Evolutionary conservation across 352 stramenopile species (phyloP), one percentile per base, ranked within the genome.

Genomic region (Globisporangium barbulae): DNA sequence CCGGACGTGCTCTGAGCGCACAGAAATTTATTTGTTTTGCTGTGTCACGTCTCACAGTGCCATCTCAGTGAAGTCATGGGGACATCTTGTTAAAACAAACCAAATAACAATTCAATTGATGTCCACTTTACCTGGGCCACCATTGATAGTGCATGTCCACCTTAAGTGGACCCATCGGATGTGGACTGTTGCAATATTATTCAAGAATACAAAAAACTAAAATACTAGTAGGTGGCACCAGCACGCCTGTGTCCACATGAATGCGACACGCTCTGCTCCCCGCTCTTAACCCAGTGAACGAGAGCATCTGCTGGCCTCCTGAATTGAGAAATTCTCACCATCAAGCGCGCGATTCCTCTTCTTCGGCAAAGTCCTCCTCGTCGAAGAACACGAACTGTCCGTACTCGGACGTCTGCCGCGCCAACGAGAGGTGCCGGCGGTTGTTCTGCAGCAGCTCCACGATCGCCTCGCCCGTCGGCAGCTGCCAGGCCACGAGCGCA

Each of bases 381-480:
- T 91, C 82, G 44, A 91, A 86, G 68, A 78, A 83, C 10, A 91
- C 78, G 61, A 89, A 91, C 65, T 89, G 79, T 5, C 82, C 82
- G 69, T 91, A 89, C 67, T 89, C 80, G 47, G 82, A 89, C 42
- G 79, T 59, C 69, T 91, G 79, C 15, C 79, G 74, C 63, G 72
- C 75, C 37, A 89, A 65, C 5, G 72, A 70, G 28, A 88, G 69
- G 52, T 75, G 80, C 25, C 72, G 76, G 12, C 61, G 65, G 44
- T 72, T 81, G 41, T 74, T 63, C 17, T 65, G 68, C 31, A 81
- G 67, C 57, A 83, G 33, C 55, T 74, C 69, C 1, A 69, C 73
- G 25, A 70, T 65, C 25, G 67, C 67, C 12, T 74, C 71, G n/a
- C 62, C 69, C 6, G 65, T 73, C 30, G 69, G 77, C 44, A 84